phyloP scores from a whole-genome alignment of 176 grass and related monocot genomes.

The Aegilops tauschii region DNA sequence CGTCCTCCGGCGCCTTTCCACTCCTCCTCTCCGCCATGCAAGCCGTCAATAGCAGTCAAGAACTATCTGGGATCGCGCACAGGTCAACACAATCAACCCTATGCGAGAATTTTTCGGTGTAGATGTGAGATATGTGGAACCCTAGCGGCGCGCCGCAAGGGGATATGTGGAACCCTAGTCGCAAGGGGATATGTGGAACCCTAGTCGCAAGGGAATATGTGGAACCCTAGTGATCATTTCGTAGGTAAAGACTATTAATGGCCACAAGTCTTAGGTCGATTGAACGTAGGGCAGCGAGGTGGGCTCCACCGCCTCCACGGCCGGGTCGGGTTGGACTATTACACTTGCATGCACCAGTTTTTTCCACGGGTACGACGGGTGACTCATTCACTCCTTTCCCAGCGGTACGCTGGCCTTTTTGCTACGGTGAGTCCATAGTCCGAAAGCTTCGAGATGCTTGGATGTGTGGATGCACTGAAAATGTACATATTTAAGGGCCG shows the following conservation, averaged over 20 bases:
- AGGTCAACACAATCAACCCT: too few relatives aligned
- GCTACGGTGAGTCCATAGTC: neutral
- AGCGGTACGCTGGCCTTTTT: neutral
- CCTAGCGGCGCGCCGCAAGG: too few relatives aligned
- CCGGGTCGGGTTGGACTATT: conserved; percentile 2
- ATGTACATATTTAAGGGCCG: neutral
- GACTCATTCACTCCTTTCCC: neutral
- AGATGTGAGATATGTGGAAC: too few relatives aligned
- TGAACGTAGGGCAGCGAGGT: neutral
- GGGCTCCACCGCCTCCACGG: neutral
- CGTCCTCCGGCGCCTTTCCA: too few relatives aligned
- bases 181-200: too few relatives aligned
- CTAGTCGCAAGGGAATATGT: too few relatives aligned
- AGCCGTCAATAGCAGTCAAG: too few relatives aligned
- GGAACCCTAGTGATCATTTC: too few relatives aligned
- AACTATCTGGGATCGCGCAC: too few relatives aligned
- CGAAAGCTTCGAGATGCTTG: neutral
- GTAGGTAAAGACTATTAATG: conserved; percentile 3
- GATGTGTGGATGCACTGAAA: neutral
- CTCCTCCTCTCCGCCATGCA: too few relatives aligned
- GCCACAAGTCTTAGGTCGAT: conserved; percentile 11
- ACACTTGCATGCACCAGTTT: neutral
- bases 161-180: too few relatives aligned
- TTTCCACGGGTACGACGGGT: neutral
- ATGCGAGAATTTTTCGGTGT: too few relatives aligned